Base-by-base conservation (phyloP, 208 protist species). In the Jaenimonas drosophilae region DNA sequence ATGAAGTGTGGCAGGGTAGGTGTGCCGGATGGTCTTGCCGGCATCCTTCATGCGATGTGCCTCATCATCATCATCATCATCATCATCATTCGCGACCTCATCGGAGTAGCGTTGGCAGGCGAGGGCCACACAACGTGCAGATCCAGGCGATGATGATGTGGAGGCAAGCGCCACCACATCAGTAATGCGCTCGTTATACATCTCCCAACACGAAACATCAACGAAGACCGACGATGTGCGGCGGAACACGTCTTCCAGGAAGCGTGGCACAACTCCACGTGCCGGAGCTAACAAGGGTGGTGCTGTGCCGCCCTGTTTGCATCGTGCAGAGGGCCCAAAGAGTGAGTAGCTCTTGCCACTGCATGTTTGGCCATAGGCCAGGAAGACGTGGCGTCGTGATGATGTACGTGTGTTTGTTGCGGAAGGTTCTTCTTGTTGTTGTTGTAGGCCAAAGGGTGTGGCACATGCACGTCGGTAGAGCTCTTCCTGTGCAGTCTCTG, bases 281-380 rank as follows among this genome's bases (percentile, higher is more conserved):
- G n/a, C n/a, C n/a, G n/a, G 11, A 24, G 40, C 25, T 4, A 12
- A 20, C 9, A 45, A 19, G 4, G 34, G 27, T 14, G 44, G 34
- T 4, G 9, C 45, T 12, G 24, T 19, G 19, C 6, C 29, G 9
- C 16, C 14, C n/a, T 4, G 9, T 7, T 9, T 21, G 3, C 9
- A 11, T 2, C 30, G 16, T 2, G 46, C 23, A 0, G 43, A 16
- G 1, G 57, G 57, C 0, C 82, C 82, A 50, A 88, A 82, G 39
- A 93, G 64, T 16, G 77, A 87, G 59, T 88, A 76, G 20, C 80
- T 90, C 52, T 93, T 93, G 24, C 85, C 85, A 14, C 61, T 82
- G 2, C 70, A 61, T n/a, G 85, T 93, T 48, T 87, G 74, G 0
- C 85, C 85, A 42, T 89, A 93, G n/a, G 79, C 68, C 17, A 93